A percentile compares a stretch with the other conserved stretches of the same genome.
These are phyloP conservation scores for Alternaria sp. DNA, from an alignment of 2,329 filamentous ascomycete genomes.

Conservation along the genomic window DNA sequence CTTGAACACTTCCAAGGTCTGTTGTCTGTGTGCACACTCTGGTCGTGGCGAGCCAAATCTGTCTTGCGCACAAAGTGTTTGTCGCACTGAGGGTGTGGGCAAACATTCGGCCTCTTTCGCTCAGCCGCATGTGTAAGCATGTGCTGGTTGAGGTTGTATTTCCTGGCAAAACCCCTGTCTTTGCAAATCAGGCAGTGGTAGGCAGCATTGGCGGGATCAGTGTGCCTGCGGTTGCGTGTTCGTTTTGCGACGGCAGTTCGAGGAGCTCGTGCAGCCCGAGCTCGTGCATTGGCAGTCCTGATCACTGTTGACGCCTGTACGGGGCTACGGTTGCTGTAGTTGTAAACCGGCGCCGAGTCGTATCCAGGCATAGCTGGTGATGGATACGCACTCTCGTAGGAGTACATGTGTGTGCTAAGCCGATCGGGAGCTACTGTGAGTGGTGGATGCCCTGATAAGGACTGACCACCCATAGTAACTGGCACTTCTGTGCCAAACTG, in stretches of 20 bases:
- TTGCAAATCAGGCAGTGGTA: conserved; percentile 70
- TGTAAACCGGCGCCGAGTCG: conserved; percentile 20
- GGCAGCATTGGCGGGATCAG: conserved; percentile 52
- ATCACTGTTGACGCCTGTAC: conserved; percentile 18
- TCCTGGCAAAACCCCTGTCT: conserved; percentile 79
- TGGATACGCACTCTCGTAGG: conserved; percentile 35
- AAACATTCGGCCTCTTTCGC: conserved; percentile 73
- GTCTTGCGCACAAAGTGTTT: conserved; percentile 84
- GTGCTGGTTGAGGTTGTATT: conserved; percentile 87
- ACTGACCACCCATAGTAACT: conserved; percentile 13
- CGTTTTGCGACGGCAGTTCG: conserved; percentile 9
- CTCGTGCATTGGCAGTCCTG: conserved; percentile 19
- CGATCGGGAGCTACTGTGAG: conserved; percentile 44
- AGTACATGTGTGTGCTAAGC: conserved; percentile 27
- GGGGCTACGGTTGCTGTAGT: conserved; percentile 17
- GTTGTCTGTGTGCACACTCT: conserved; percentile 74
- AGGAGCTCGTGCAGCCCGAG: conserved; percentile 3
- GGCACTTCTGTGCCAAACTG: conserved; percentile 18
- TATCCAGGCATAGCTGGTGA: conserved; percentile 29
- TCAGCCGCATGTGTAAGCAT: conserved; percentile 82
- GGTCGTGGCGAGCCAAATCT: conserved; percentile 69
- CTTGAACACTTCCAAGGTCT: conserved; percentile 73
- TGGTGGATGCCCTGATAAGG: conserved; percentile 23
- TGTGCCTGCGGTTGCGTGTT: conserved; percentile 23
- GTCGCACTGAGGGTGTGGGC: conserved; percentile 68